phyloP scores from a whole-genome alignment of 2,329 filamentous ascomycete genomes.

The Paecilomyces variotii region DNA sequence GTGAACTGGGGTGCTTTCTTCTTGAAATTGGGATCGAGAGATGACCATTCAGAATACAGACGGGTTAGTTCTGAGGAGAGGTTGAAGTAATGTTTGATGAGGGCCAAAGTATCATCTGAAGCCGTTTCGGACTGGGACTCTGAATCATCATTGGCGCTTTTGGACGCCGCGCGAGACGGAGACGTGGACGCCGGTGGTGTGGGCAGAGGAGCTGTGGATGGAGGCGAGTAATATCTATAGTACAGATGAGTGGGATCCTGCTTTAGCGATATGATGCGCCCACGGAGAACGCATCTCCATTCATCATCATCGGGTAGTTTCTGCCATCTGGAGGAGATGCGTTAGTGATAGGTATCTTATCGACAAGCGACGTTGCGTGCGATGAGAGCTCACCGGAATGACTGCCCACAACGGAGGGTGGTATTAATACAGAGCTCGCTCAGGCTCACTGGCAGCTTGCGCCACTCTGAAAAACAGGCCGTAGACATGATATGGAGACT shows the following conservation, averaged over 20 bases:
- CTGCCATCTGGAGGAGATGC: slow-evolving; percentile 61
- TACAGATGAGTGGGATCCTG: slow-evolving; percentile 74
- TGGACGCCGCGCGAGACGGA: slow-evolving; percentile 19
- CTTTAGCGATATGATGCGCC: slow-evolving; percentile 73
- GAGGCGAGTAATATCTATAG: slow-evolving; percentile 60
- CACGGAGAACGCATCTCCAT: slow-evolving; percentile 85
- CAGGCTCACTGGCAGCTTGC: slow-evolving; percentile 72
- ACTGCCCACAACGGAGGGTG: slow-evolving; percentile 88
- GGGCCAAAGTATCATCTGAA: slow-evolving; percentile 60
- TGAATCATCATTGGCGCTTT: slow-evolving; percentile 19
- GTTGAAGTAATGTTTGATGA: slow-evolving; percentile 82
- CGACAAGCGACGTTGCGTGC: neutral
- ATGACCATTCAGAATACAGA: slow-evolving; percentile 82
- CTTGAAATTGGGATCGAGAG: slow-evolving; percentile 77
- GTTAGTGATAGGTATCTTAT: neutral
- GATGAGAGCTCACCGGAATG: slow-evolving; percentile 54
- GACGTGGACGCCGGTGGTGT: slow-evolving; percentile 29
- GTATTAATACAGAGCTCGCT: slow-evolving; percentile 91
- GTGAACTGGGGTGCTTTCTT: slow-evolving; percentile 79
- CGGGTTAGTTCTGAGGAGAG: slow-evolving; percentile 65
- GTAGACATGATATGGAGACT: slow-evolving; percentile 24
- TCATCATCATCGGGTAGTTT: slow-evolving; percentile 64
- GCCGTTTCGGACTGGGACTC: slow-evolving; percentile 19
- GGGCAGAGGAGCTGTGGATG: slow-evolving; percentile 16
- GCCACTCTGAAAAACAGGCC: slow-evolving; percentile 65